Base-by-base conservation (phyloP, 2,329 filamentous ascomycete species). In the Aspergillus chevalieri region DNA sequence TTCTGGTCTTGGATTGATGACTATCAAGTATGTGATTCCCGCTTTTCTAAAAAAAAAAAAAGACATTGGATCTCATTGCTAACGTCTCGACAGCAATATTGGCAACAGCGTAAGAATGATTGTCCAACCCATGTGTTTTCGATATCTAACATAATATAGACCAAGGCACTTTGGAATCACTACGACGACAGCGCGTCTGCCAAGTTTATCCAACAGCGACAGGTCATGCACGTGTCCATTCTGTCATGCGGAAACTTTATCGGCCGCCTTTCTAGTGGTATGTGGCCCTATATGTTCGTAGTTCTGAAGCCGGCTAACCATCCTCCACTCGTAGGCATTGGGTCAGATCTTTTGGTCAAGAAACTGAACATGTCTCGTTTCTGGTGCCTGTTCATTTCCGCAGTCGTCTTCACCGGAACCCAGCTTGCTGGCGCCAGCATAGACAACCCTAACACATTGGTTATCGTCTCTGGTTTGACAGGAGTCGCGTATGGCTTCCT, bases 1-100 rank as follows among this genome's bases (percentile, higher is more conserved):
- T 54, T 89, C 90, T 4, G 93, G 93, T 47, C 87, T 96, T 60
- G 93, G 93, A 9, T 74, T 98, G 57, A 98, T 98, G 93, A 97
- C 92, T 0, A 98, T 98, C 72, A 98, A 98, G 90, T 95, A 78
- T 70, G 86, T 58, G 9, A 50, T 53, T 38, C 26, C 36, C 21
- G 17, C 22, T 12, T 38, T 17, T 15, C 28, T 15, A 9, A 21
- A 14, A 3, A 41, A 44, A 44, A 9, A 21, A 14, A 3, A 41
- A 44, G 30, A 2, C 41, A 22, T 14, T 43, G 24, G 47, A 4
- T 30, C 22, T 22, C n/a, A 7, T 47, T 39, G 52, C 72, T 74
- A 62, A 73, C 53, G 9, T 15, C 12, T 44, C 9, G 39, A 19
- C 58, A 95, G 89, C 74, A 98, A 98, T 61, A 95, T 97, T 63